phyloP scores from a whole-genome alignment of 208 protist genomes.

The Leishmania arabica region DNA sequence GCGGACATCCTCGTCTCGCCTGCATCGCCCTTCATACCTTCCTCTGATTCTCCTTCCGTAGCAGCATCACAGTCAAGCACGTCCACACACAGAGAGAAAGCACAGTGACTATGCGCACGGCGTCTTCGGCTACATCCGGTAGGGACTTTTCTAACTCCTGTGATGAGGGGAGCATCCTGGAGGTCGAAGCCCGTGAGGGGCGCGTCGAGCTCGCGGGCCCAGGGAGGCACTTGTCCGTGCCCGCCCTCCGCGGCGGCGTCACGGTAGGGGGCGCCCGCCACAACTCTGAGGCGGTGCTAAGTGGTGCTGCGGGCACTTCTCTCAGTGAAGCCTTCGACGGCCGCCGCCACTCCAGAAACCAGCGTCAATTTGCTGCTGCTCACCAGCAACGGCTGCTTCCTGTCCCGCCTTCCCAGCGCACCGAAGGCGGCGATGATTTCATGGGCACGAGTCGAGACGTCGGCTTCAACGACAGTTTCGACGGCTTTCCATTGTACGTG shows the following conservation, averaged over 20 bases:
- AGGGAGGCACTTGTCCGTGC: neutral
- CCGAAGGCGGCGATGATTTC: neutral
- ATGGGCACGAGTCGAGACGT: neutral
- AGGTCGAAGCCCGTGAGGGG: slow-evolving; percentile 11
- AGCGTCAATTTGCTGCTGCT: neutral
- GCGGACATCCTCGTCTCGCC: neutral
- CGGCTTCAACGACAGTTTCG: slow-evolving; percentile 26
- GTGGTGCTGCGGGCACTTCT: no score
- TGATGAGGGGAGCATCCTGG: slow-evolving; percentile 17
- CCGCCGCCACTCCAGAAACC: neutral
- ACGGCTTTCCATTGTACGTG: slow-evolving; percentile 33
- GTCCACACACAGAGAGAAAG: neutral
- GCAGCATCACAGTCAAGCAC: neutral
- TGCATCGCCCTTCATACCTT: neutral
- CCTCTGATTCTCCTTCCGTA: neutral
- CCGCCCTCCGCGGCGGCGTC: neutral
- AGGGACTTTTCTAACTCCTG: slow-evolving; percentile 1
- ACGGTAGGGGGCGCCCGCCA: neutral
- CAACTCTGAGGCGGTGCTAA: neutral
- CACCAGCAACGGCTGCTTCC: neutral
- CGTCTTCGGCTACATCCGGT: neutral
- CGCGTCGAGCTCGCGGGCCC: neutral
- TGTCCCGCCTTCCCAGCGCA: neutral
- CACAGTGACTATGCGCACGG: neutral
- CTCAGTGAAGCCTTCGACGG: neutral